Conservation (phyloP, 2,329 filamentous ascomycete species). For the Fusarium caatingaense region DNA sequence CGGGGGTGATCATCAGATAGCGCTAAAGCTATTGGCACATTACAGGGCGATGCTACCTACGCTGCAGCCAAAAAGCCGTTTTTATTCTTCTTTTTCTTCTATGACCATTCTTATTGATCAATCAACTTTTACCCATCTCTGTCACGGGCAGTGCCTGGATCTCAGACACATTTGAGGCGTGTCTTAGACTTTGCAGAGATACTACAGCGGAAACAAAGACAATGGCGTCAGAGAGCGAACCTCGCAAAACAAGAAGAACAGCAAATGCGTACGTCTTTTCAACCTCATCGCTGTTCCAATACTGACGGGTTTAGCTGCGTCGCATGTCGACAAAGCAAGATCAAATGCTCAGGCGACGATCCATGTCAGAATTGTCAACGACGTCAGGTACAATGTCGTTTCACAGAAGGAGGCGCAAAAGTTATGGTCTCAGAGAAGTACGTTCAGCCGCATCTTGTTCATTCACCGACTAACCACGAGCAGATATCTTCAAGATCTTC, state of each 20-base stretch:
- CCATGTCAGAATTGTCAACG: constrained; percentile 50
- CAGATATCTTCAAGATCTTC: constrained; percentile 45
- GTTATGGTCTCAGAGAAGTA: constrained; percentile 51
- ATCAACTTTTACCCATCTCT: background rate
- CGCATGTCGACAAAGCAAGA: constrained; percentile 51
- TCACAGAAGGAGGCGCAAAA: constrained; percentile 46
- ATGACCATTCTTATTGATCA: constrained; percentile 15
- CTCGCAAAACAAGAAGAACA: constrained; percentile 42
- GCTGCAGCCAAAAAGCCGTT: constrained; percentile 16
- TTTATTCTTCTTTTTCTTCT: constrained; percentile 2
- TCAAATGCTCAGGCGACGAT: constrained; percentile 51
- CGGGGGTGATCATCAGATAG: constrained; percentile 3
- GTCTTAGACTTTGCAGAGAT: background rate
- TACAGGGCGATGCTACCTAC: constrained; percentile 3
- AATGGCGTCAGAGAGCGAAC: constrained; percentile 25
- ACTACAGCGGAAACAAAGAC: too few species aligned
- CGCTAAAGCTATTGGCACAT: background rate
- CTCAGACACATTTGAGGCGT: too few species aligned
- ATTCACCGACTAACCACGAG: constrained; percentile 5
- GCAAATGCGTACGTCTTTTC: constrained; percentile 41
- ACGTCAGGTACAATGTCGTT: constrained; percentile 48
- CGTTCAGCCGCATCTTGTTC: background rate
- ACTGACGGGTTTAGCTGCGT: constrained; percentile 42
- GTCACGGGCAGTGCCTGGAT: too few species aligned
- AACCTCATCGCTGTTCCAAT: too few species aligned